These are phyloP conservation scores for Xylaria polymorpha DNA, from an alignment of 2,329 filamentous ascomycete genomes.

Conservation along the genomic window DNA sequence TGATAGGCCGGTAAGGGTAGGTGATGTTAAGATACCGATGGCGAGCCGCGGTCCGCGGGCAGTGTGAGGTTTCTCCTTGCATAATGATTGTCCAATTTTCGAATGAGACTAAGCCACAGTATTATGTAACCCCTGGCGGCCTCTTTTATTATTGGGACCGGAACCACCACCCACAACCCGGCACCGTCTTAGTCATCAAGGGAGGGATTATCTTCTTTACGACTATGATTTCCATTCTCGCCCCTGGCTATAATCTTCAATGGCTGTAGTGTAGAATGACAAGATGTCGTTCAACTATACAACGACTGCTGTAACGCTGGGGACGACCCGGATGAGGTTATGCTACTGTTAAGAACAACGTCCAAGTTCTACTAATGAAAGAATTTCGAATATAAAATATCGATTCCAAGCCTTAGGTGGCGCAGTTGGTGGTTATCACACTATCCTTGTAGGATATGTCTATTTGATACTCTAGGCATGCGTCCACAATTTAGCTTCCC, in stretches of 20 bases:
- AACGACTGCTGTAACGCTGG: neutral
- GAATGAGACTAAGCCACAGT: neutral
- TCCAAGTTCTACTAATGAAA: neutral
- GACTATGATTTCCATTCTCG: neutral
- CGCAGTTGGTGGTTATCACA: neutral
- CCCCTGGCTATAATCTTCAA: neutral
- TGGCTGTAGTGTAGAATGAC: neutral
- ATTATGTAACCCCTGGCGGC: neutral
- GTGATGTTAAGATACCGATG: too few relatives aligned
- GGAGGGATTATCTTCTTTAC: neutral
- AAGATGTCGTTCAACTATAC: neutral
- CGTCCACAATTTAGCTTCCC: neutral
- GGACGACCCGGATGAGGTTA: neutral
- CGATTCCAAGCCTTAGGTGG: neutral
- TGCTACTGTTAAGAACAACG: neutral
- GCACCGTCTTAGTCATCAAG: neutral
- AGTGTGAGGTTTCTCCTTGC: neutral
- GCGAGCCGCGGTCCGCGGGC: neutral
- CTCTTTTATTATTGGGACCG: neutral
- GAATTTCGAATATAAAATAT: neutral
- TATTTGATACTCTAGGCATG: constrained; percentile 1
- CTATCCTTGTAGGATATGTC: neutral
- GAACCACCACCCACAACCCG: neutral
- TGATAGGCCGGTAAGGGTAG: too few relatives aligned
- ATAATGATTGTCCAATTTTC: neutral